Evolutionary conservation across 169 alveolate species (phyloP).

Genomic region (Perkinsus olseni): DNA sequence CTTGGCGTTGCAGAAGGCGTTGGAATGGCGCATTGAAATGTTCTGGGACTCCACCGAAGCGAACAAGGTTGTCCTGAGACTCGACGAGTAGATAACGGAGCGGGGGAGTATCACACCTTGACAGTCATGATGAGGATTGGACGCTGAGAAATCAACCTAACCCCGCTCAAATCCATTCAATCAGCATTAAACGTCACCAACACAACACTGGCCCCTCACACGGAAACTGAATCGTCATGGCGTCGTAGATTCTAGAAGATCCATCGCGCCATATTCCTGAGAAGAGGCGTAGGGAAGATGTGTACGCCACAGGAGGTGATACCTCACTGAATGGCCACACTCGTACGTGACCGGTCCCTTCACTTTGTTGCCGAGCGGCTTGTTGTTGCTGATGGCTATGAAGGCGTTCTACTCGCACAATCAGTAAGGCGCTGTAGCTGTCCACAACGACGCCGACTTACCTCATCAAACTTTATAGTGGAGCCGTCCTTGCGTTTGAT

Average conservation of each 20-base stretch:
- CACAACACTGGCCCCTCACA: not conserved
- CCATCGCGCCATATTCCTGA: not conserved
- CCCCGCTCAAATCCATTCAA: too few relatives aligned
- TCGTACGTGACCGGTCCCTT: constrained; percentile 40
- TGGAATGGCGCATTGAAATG: not conserved
- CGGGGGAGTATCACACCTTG: not conserved
- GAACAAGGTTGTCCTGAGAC: not conserved
- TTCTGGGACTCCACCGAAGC: not conserved
- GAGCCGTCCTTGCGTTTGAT: constrained; percentile 41
- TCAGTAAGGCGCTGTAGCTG: not conserved
- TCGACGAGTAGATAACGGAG: not conserved
- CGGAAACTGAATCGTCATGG: not conserved
- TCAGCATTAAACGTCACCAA: not conserved
- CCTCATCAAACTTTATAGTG: constrained; percentile 41
- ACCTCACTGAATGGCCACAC: not conserved
- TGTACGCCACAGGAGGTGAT: not conserved
- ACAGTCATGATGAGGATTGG: not conserved
- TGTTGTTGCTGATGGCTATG: constrained; percentile 36
- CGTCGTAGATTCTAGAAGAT: not conserved
- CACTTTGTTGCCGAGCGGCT: constrained; percentile 32
- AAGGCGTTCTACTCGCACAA: constrained; percentile 25
- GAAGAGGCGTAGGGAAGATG: not conserved
- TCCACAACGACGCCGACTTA: not conserved
- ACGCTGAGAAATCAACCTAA: not conserved
- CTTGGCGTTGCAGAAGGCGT: not conserved